Percentiles rank a stretch among this genome's conserved stretches.
phyloP scores from a whole-genome alignment of 768 basidiomycete species.

The Mycena vulgaris region DNA sequence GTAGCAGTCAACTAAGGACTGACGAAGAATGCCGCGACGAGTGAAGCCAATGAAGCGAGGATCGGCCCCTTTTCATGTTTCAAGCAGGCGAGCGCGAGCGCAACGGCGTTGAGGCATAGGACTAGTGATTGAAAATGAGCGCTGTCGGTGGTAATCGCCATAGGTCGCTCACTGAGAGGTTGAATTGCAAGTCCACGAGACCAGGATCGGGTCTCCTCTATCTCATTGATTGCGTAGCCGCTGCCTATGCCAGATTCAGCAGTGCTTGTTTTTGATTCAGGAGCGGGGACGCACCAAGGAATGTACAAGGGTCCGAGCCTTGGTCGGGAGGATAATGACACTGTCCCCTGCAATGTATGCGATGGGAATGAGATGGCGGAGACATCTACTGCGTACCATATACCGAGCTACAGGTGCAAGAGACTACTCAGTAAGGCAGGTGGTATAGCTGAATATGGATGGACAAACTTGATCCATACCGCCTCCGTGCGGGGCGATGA shows the following conservation, averaged over 20 bases:
- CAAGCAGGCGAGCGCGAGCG: background rate
- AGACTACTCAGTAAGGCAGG: background rate
- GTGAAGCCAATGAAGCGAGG: background rate
- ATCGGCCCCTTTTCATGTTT: conserved; percentile 4
- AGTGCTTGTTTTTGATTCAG: background rate
- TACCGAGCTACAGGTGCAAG: conserved; percentile 16
- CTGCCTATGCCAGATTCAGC: background rate
- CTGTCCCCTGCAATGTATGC: background rate
- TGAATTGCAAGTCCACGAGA: conserved; percentile 36
- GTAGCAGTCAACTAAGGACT: background rate
- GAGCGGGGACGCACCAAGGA: background rate
- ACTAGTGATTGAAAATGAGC: background rate
- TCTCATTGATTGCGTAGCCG: background rate
- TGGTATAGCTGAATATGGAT: background rate
- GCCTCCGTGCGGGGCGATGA: background rate
- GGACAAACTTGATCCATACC: background rate
- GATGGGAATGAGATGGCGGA: no score
- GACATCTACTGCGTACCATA: conserved; percentile 1
- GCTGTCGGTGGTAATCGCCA: background rate
- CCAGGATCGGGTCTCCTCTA: conserved; percentile 24
- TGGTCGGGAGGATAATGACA: background rate
- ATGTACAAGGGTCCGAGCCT: background rate
- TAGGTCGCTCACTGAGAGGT: conserved; percentile 22
- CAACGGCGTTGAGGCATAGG: background rate
- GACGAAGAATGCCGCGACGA: conserved; percentile 1